Base-by-base conservation (phyloP, 805 yeast species). In the Kodamaea restingae region DNA sequence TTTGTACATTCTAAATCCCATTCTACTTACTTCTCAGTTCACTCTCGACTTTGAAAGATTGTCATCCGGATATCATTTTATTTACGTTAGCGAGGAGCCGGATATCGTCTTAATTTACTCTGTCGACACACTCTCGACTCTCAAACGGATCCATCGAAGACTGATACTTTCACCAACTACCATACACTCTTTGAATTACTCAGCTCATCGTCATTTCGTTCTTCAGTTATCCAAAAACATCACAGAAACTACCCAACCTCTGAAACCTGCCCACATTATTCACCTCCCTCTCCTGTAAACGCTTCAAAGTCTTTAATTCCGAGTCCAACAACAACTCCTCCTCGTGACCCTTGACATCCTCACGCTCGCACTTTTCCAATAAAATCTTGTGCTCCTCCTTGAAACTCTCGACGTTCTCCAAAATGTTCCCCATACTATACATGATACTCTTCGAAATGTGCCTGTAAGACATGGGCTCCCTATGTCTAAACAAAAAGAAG, bases 341-440 rank as follows among this genome's bases (percentile, higher is more conserved):
- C 56, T 87, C 96, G 47, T 76, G 76, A 1, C 93, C 95, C 52
- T 77, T 79, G 12, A 91, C 96, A 55, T 93, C 98, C 45, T 84
- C 95, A 62, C 98, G 76, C 46, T 82, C 83, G 41, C 90, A 80
- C 60, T 91, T 91, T 20, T 81, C 81, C 39, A 90, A 65, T 41
- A 91, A 70, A 5, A 82, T 78, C 25, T 74, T 67, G 56, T 88
- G 80, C 25, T 78, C 81, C 17, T 60, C 60, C 45, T 85, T 81
- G 41, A 80, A 54, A 12, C 60, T 57, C 38, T 73, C 78, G 46
- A 84, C 60, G 32, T 71, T 66, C 33, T 69, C 63, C 47, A 81
- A 64, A 7, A 70, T 55, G 42, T 69, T 70, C 3, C 75, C 80
- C 67, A 80, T 76, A 46, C 75, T 74, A 51, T 64, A 78, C 36